Conservation (phyloP, 129 eudicot genomes). For the Artemisia argyi region DNA sequence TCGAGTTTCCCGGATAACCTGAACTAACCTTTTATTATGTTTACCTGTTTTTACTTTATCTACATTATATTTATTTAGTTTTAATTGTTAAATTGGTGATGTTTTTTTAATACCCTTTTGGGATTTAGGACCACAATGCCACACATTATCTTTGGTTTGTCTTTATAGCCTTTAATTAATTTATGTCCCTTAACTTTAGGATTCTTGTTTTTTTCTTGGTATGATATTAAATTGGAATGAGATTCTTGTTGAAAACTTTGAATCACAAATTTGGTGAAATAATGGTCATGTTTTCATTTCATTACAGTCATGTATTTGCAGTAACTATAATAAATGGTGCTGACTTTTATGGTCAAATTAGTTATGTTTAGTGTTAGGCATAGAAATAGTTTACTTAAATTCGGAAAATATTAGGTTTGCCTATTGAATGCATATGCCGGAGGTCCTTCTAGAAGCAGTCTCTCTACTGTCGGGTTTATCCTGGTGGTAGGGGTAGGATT, state of each 20-base stretch:
- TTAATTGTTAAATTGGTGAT: conserved; percentile 15
- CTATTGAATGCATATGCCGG: neutral
- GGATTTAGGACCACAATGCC: conserved; percentile 28
- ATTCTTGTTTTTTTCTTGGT: conserved; percentile 25
- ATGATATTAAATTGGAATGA: neutral
- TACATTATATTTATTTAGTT: neutral
- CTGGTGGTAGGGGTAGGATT: no score
- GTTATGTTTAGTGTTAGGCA: neutral
- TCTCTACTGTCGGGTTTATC: no score
- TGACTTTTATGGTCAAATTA: conserved; percentile 19
- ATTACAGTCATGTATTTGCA: neutral
- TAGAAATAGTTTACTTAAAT: neutral
- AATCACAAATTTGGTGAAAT: conserved; percentile 3
- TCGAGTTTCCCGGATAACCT: no score
- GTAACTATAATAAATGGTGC: neutral
- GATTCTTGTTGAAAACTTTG: conserved; percentile 22
- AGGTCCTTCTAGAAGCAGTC: no score
- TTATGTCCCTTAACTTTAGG: conserved; percentile 24
- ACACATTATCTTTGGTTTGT: conserved; percentile 22
- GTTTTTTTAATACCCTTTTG: conserved; percentile 21
- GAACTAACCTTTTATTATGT: no score
- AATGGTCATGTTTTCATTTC: conserved; percentile 3
- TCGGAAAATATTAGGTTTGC: neutral
- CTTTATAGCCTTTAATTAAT: conserved; percentile 23
- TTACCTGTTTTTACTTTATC: no score